A percentile compares a stretch with the other conserved stretches of the same genome.
Conservation (phyloP, 2,329 filamentous ascomycete genomes). For the Talaromyces islandicus region DNA sequence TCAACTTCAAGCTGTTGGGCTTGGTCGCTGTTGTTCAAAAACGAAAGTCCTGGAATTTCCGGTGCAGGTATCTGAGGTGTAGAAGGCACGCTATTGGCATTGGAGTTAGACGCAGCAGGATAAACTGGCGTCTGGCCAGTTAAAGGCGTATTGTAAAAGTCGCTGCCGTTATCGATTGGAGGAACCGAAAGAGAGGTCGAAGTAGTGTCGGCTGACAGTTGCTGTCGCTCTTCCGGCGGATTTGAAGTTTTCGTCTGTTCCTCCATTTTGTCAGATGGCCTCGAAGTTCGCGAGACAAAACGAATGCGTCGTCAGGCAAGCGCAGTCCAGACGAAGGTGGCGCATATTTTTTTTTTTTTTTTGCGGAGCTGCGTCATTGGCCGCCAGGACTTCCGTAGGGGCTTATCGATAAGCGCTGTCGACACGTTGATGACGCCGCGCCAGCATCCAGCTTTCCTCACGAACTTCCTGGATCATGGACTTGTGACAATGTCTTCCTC, state of each 20-base stretch:
- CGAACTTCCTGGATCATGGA: neutral
- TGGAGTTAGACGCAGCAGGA: neutral
- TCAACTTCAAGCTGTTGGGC: neutral
- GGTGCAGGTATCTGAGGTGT: conserved; percentile 15
- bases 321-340: conserved; percentile 6
- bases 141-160: conserved; percentile 38
- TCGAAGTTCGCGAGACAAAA: neutral
- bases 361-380: conserved; percentile 5
- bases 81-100: conserved; percentile 7
- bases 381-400: neutral
- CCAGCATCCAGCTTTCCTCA: neutral
- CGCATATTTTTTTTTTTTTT: conserved; percentile 11
- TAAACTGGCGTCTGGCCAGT: conserved; percentile 22
- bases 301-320: neutral
- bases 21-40: conserved; percentile 13
- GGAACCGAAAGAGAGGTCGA: conserved; percentile 10
- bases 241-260: conserved; percentile 13
- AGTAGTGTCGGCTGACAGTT: conserved; percentile 1
- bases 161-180: conserved; percentile 30
- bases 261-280: conserved; percentile 18
- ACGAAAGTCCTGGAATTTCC: conserved; percentile 32
- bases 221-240: neutral
- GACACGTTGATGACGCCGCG: neutral
- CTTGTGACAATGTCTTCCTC: conserved; percentile 9
- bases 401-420: conserved; percentile 11